Conservation (phyloP, 257 asterid genomes). For the Forsythia suspensa region DNA sequence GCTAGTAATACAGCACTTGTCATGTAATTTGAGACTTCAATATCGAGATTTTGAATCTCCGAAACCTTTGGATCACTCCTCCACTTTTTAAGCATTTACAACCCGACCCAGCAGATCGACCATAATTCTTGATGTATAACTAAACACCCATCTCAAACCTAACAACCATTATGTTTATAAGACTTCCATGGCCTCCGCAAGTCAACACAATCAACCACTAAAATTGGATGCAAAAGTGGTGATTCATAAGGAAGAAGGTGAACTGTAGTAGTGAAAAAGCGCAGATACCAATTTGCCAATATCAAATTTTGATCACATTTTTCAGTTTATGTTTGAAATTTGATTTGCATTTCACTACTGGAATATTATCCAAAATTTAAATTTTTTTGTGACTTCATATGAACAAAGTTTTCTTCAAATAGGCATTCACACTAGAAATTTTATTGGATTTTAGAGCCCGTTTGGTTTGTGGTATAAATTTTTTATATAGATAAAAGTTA, state of each 20-base stretch:
- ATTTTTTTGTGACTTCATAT: not conserved
- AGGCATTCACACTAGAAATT: not conserved
- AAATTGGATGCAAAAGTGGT: not conserved
- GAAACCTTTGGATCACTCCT: not conserved
- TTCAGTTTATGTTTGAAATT: not conserved
- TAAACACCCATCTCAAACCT: slow-evolving; percentile 3
- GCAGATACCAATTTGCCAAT: not conserved
- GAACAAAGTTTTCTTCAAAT: not conserved
- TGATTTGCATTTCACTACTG: not conserved
- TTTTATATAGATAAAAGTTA: too few species aligned
- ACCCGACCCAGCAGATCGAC: not conserved
- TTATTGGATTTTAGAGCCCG: not conserved
- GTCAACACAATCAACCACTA: not conserved
- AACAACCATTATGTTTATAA: not conserved
- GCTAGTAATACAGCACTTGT: not conserved
- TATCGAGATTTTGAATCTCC: not conserved
- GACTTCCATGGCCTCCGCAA: not conserved
- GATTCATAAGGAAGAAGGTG: not conserved
- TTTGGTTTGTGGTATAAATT: too few species aligned
- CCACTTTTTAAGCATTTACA: not conserved
- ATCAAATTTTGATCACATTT: too few species aligned
- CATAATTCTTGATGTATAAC: not conserved
- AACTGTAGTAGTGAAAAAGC: too few species aligned
- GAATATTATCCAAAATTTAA: not conserved
- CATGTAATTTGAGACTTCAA: not conserved